Conservation (phyloP, 2,329 filamentous ascomycete genomes). For the Graphiopsis chlorocephala region DNA sequence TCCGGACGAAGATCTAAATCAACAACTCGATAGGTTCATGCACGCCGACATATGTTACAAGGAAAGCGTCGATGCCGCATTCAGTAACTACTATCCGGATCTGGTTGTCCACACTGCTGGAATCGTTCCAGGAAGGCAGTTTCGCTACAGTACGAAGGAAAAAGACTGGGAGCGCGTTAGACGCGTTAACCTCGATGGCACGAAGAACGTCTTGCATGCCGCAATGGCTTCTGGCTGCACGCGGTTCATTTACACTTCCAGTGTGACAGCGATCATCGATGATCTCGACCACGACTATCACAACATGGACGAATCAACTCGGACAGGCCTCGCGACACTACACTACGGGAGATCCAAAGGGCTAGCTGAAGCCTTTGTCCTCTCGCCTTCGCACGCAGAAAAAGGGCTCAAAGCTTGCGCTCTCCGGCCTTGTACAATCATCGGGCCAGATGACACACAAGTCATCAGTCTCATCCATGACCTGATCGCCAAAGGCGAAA, state of each 20-base stretch:
- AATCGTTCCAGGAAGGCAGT: constrained; percentile 39
- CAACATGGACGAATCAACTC: constrained; percentile 83
- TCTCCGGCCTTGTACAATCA: constrained; percentile 83
- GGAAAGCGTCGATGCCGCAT: constrained; percentile 39
- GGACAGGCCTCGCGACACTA: constrained; percentile 66
- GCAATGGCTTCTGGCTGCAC: constrained; percentile 68
- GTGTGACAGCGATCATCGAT: constrained; percentile 81
- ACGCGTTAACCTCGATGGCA: constrained; percentile 86
- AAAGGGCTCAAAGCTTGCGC: constrained; percentile 51
- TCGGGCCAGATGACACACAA: constrained; percentile 84
- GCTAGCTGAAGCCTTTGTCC: constrained; percentile 74
- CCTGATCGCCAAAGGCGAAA: constrained; percentile 65
- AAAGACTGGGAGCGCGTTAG: constrained; percentile 59
- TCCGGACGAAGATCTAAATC: constrained; percentile 17
- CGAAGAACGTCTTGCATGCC: constrained; percentile 71
- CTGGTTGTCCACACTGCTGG: constrained; percentile 87
- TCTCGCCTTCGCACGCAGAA: constrained; percentile 62
- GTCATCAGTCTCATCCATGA: constrained; percentile 70
- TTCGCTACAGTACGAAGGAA: constrained; percentile 40
- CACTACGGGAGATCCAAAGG: constrained; percentile 93
- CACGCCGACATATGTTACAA: constrained; percentile 41
- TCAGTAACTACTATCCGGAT: constrained; percentile 68
- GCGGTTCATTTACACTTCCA: constrained; percentile 87
- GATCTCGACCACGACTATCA: constrained; percentile 69
- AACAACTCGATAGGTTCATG: constrained; percentile 33